Evolutionary conservation across 2,329 filamentous ascomycete genomes (phyloP).

Genomic region (Colletotrichum sp.): DNA sequence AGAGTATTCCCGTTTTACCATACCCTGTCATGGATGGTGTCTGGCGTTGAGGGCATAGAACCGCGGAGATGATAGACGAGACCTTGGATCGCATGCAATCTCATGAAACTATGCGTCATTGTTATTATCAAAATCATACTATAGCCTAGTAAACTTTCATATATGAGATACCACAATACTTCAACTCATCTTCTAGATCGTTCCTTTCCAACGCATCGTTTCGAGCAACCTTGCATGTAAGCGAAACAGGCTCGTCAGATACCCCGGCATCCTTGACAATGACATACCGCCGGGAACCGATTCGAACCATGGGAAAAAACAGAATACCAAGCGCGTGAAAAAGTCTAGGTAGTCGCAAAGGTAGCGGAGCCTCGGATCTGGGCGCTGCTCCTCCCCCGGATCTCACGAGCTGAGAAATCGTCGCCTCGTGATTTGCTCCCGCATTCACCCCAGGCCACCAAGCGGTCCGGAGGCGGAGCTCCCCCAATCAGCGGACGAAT

Average conservation of each 20-base stretch:
- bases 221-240: not conserved
- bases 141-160: not conserved
- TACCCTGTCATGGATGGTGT: not conserved
- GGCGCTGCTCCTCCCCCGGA: not conserved
- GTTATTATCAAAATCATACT: not conserved
- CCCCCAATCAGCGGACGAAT: constrained; percentile 12
- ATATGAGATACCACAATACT: not conserved
- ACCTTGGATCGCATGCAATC: not conserved
- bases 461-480: not conserved
- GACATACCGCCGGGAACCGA: not conserved
- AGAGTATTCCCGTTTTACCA: constrained; percentile 18
- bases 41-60: not conserved
- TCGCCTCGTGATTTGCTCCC: constrained; percentile 19
- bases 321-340: not conserved
- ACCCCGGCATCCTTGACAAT: not conserved
- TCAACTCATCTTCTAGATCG: not conserved
- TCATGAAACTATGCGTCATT: not conserved
- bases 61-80: not conserved
- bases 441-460: constrained; percentile 3
- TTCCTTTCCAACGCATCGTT: not conserved
- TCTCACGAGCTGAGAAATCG: constrained; percentile 15
- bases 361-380: constrained; percentile 8
- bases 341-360: not conserved
- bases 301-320: not conserved
- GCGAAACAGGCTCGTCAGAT: not conserved